A percentile compares a stretch with the other conserved stretches of the same genome.
Evolutionary conservation across 257 asterid genomes (phyloP).

Genomic region (Anisodus acutangulus): DNA sequence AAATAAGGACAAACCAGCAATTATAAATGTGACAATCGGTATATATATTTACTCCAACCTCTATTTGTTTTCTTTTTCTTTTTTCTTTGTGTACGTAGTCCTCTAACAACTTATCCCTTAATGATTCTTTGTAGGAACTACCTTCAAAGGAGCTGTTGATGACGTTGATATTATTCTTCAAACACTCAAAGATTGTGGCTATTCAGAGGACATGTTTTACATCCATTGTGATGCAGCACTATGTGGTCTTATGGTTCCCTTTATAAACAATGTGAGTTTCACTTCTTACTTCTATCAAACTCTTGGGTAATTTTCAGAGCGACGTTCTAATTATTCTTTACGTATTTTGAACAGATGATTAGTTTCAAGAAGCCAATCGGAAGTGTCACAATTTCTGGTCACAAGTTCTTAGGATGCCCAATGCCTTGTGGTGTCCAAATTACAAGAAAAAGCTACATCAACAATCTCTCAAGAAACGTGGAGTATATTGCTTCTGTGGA

Average conservation of each 20-base stretch:
- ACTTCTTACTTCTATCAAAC: too few species aligned
- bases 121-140: constrained; percentile 37
- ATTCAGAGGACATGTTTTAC: constrained; percentile 35
- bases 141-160: constrained; percentile 48
- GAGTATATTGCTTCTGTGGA: constrained; percentile 37
- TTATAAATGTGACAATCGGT: constrained; percentile 31
- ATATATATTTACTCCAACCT: not conserved
- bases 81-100: too few species aligned
- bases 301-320: not conserved
- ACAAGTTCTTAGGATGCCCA: constrained; percentile 39
- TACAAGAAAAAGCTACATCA: constrained; percentile 33
- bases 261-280: constrained; percentile 26
- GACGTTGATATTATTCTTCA: constrained; percentile 40
- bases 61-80: not conserved
- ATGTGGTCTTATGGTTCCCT: constrained; percentile 42
- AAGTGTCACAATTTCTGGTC: constrained; percentile 38
- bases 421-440: constrained; percentile 44
- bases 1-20: constrained; percentile 34
- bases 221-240: constrained; percentile 45
- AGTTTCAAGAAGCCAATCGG: constrained; percentile 38
- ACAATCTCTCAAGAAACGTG: constrained; percentile 30
- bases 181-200: constrained; percentile 37
- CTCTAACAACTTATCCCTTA: not conserved
- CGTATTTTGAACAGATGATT: constrained; percentile 3
- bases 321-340: not conserved